Evolutionary conservation across 2,329 filamentous ascomycete genomes (phyloP), one percentile per base, ranked within the genome.

Genomic region (Nothophoma quercina): DNA sequence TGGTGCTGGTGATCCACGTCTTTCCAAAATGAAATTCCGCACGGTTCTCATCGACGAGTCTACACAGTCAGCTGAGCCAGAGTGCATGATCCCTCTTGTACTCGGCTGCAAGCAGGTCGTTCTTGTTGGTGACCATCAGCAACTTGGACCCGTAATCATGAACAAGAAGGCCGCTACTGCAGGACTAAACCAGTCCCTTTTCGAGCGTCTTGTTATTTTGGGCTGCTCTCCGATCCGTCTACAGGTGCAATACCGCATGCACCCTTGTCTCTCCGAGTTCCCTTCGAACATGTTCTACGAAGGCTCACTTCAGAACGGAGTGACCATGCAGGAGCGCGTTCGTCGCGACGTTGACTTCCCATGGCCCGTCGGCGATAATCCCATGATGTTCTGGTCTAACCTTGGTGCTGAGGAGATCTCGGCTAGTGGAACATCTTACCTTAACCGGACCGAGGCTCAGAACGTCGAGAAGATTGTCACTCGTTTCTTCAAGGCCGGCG

Each of bases 331-430:
- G 63, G 89, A 96, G 69, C 88, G 95, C 55, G 83, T 98, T 59
- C 88, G 93, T 58, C 89, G 89, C 61, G 93, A 99, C 66, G 91
- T 99, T 22, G 95, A 99, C 75, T 99, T 99, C 74, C 95, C 95
- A 10, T 99, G 95, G 95, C 95, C 95, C 2, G 91, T 96, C 23
- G 85, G 82, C 16, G 93, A 98, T 72, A 91, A 88, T 64, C 95
- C 95, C 3, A 99, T 99, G 95, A 98, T 98, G 95, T 99, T 99
- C 79, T 99, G 95, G 95, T 96, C 92, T 21, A 99, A 99, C 72
- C 81, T 97, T 48, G 95, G 95, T 55, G 96, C 96, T 55, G 95
- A 99, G 75, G 95, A 99, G 75, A 99, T 99, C 42, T 97, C 93
- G 6, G 95, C 95, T 1, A 97, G 93, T 21, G 95, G 95, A 69